Percentiles rank a stretch among this genome's conserved stretches.
phyloP scores from a whole-genome alignment of 2,329 filamentous ascomycete genomes.

The Phialophora tarda region DNA sequence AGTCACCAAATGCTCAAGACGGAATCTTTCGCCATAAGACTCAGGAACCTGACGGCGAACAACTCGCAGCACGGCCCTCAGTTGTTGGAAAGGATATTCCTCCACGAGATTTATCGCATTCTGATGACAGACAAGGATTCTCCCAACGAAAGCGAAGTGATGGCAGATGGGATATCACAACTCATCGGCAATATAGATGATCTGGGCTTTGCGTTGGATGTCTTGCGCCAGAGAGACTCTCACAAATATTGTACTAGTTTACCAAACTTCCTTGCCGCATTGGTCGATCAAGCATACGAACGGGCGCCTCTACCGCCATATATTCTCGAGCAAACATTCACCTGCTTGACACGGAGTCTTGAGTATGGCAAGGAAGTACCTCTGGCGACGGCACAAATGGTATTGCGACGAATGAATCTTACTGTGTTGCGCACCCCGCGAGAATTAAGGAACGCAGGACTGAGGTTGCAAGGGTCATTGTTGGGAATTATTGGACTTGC shows the following conservation, averaged over 20 bases:
- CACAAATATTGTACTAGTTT: background rate
- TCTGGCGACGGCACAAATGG: background rate
- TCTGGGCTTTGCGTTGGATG: conserved; percentile 18
- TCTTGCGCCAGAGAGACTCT: conserved; percentile 15
- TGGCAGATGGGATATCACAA: background rate
- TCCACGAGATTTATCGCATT: conserved; percentile 18
- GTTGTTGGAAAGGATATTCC: conserved; percentile 19
- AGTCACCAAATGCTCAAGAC: background rate
- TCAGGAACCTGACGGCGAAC: background rate
- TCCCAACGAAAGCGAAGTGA: background rate
- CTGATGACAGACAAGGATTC: conserved; percentile 7
- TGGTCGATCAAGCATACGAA: conserved; percentile 15
- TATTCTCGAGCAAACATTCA: conserved; percentile 24
- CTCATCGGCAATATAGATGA: conserved; percentile 17
- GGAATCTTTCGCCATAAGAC: background rate
- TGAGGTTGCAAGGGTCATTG: conserved; percentile 25
- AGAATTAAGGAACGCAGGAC: conserved; percentile 22
- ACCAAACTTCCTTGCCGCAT: conserved; percentile 13
- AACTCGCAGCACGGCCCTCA: conserved; percentile 21
- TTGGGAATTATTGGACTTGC: conserved; percentile 11
- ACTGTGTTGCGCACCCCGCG: conserved; percentile 15
- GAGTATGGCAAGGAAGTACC: conserved; percentile 5
- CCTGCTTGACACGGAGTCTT: conserved; percentile 21
- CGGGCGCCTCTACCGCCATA: background rate
- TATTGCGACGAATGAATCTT: conserved; percentile 16